Evolutionary conservation across 2,329 filamentous ascomycete genomes (phyloP), one percentile per base, ranked within the genome.

Genomic region (Verticillium zaregamsianum): DNA sequence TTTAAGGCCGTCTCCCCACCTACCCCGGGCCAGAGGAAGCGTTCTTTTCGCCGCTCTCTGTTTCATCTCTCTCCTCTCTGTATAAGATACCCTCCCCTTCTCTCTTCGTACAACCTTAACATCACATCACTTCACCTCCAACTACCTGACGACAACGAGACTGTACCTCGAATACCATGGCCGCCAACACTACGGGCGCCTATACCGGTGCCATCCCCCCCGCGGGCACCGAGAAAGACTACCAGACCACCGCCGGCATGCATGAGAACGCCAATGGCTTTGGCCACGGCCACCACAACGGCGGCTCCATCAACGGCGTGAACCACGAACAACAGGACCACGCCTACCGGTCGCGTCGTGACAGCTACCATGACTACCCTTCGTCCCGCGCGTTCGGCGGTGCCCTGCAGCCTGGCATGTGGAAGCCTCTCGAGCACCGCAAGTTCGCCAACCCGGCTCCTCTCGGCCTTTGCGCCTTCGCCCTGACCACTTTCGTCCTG

Each of bases 391-490:
- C 90, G 69, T 90, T 90, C 70, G 90, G 88, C 66, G 89, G 89
- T 78, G 87, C 89, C 70, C 87, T 91, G 75, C 88, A 92, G 75
- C 89, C 90, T 59, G 88, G 89, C 77, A 74, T 82, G 55, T 85
- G 89, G 81, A 86, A 83, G 75, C 79, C 86, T 9, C 78, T 79
- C 59, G 84, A 86, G 76, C 82, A 85, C 72, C 87, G 89, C 77
- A 90, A 90, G 79, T 86, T 93, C 74, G 91, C 84, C 79, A 93
- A 93, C 77, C 91, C 91, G 5, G 90, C 89, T 59, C 91, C 90
- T 33, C 82, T 93, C 45, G 91, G 91, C 75, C 85, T 94, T 57
- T 85, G 81, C 64, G 91, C 89, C 72, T 94, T 94, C 79, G 91
- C 91, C 65, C 80, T 94, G 71, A 94, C 91, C 60, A 94, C 91